Evolutionary conservation across 2,329 filamentous ascomycete genomes (phyloP), one percentile per base, ranked within the genome.

Genomic region (Xenosphaeropsis pyriputrescens): DNA sequence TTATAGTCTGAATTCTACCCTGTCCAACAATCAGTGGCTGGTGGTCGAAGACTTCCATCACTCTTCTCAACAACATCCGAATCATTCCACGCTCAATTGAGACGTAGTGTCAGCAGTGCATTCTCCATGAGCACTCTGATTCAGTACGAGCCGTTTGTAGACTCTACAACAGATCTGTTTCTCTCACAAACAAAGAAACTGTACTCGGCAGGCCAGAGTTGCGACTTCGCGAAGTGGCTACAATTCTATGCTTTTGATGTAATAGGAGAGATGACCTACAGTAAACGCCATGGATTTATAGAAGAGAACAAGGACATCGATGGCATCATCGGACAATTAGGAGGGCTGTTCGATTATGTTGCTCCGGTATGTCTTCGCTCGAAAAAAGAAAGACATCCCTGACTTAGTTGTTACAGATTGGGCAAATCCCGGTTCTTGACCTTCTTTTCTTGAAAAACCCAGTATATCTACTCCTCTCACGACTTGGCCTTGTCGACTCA

Each of bases 241-340:
- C 82, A 88, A 50, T 86, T 77, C 52, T 86, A 83, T 47, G 83
- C 83, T 0, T 88, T 88, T 49, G 83, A 88, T 51, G 81, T 86
- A 12, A 85, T 85, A 43, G 80, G 80, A 5, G 76, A 83, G 43
- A 71, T 86, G 49, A 85, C 80, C 0, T 86, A 83, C 58, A 76
- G 73, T 53, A 83, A 83, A 53, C 67, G 79, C 0, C 69, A 85
- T 41, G 83, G 83, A 0, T 88, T 88, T 45, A 59, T 88, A 2
- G 80, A 88, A 55, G 68, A 71, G 51, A 78, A 84, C 36, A 67
- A 77, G 50, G 83, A 88, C 44, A 73, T 88, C 11, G 79, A 84
- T 43, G 79, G 79, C 0, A 85, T 86, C 37, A 69, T 86, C 4
- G 60, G 56, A 0, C 82, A 81, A 48, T 56, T 85, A 2, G 64